Conservation (phyloP, 352 stramenopile genomes). For the Phytophthora fragariaefolia region DNA sequence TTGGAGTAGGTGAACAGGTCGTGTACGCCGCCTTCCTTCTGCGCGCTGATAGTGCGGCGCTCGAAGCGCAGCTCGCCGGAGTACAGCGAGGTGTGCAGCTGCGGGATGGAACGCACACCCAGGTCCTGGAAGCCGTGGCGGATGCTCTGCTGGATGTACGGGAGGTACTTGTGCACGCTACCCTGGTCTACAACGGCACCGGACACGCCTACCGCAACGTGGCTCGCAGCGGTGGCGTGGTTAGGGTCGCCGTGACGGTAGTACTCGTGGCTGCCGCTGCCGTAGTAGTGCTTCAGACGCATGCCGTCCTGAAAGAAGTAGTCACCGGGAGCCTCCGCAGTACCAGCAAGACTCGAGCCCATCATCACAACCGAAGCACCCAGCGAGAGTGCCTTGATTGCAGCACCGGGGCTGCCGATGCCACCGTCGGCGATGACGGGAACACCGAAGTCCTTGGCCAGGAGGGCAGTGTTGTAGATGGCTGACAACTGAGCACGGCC, state of each 20-base stretch:
- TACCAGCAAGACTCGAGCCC: slow-evolving; percentile 97
- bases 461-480: slow-evolving; percentile 97
- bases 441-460: slow-evolving; percentile 94
- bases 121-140: slow-evolving; percentile 98
- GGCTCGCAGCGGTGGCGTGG: slow-evolving; percentile 86
- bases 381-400: slow-evolving; percentile 97
- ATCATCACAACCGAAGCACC: slow-evolving; percentile 99
- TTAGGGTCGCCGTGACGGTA: slow-evolving; percentile 57
- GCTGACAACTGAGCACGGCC: slow-evolving; percentile 97
- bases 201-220: slow-evolving; percentile 97
- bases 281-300: slow-evolving; percentile 98
- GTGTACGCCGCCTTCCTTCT: slow-evolving; percentile 98
- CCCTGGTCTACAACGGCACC: slow-evolving; percentile 98
- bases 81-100: slow-evolving; percentile 85
- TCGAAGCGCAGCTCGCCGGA: slow-evolving; percentile 92
- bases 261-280: slow-evolving; percentile 97
- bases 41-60: slow-evolving; percentile 96
- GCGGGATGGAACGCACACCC: slow-evolving; percentile 88
- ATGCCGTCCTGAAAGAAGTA: slow-evolving; percentile 99
- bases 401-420: slow-evolving; percentile 96
- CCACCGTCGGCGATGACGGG: slow-evolving; percentile 98
- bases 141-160: slow-evolving; percentile 98
- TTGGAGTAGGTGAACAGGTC: slow-evolving; percentile 97
- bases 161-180: slow-evolving; percentile 97
- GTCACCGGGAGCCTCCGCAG: slow-evolving; percentile 97